These are phyloP conservation scores for Cordyceps javanica DNA, from an alignment of 2,329 filamentous ascomycete species.

Conservation along the genomic window DNA sequence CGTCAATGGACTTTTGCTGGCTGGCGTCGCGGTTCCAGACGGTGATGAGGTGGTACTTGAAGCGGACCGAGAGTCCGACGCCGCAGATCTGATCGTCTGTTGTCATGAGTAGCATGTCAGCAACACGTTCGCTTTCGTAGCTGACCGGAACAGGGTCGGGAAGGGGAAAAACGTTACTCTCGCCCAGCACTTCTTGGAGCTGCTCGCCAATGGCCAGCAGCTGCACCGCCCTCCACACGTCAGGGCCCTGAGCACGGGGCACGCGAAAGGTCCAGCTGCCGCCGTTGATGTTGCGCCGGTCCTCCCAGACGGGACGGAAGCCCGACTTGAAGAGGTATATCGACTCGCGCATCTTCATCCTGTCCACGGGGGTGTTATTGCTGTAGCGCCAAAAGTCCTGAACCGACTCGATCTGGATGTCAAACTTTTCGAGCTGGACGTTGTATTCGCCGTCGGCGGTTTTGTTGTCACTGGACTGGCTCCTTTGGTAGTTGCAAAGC, in stretches of 20 bases:
- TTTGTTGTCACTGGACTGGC: conserved; percentile 40
- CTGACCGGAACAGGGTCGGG: neutral
- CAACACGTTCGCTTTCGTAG: neutral
- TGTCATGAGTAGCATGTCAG: conserved; percentile 3
- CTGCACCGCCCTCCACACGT: conserved; percentile 77
- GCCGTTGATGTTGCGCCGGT: conserved; percentile 77
- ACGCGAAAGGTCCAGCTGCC: conserved; percentile 92
- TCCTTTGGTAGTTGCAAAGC: neutral
- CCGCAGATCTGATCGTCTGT: conserved; percentile 83
- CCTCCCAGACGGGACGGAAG: conserved; percentile 74
- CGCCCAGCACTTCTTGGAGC: conserved; percentile 66
- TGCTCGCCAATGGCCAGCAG: conserved; percentile 78
- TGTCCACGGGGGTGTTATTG: conserved; percentile 72
- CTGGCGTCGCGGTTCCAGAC: conserved; percentile 89
- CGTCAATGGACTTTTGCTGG: conserved; percentile 72
- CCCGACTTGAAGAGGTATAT: conserved; percentile 76
- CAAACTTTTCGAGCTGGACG: conserved; percentile 54
- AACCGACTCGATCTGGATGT: conserved; percentile 65
- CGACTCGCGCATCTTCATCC: conserved; percentile 70
- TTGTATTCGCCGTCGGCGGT: conserved; percentile 40
- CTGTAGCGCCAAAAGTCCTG: conserved; percentile 82
- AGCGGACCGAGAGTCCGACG: conserved; percentile 78
- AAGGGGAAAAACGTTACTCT: conserved; percentile 41
- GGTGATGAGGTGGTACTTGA: conserved; percentile 81
- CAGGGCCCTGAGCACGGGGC: conserved; percentile 64